phyloP scores from a whole-genome alignment of 768 basidiomycete genomes.

The Termitomyces sp. region DNA sequence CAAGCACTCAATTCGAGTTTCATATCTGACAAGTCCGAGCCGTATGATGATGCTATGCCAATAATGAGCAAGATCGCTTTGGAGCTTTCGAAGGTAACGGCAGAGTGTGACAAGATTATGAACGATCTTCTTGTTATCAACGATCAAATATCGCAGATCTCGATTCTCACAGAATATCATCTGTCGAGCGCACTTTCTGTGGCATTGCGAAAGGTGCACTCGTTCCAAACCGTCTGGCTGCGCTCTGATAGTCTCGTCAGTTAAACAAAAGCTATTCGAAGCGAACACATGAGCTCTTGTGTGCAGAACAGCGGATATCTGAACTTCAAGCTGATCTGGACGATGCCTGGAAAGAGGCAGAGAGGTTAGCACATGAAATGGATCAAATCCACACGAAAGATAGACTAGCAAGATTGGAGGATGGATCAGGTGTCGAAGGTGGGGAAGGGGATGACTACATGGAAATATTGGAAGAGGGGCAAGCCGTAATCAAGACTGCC shows the following conservation, averaged over 20 bases:
- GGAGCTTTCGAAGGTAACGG: constrained; percentile 56
- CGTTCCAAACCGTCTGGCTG: not conserved
- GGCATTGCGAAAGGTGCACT: constrained; percentile 60
- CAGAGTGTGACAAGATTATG: constrained; percentile 51
- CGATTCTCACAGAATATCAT: constrained; percentile 55
- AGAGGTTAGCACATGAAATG: constrained; percentile 65
- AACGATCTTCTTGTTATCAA: constrained; percentile 50
- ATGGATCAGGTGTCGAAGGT: constrained; percentile 27
- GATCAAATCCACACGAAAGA: constrained; percentile 49
- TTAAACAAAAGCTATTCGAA: constrained; percentile 70
- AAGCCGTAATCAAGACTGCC: constrained; percentile 39
- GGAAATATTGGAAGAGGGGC: constrained; percentile 15
- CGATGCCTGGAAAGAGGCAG: constrained; percentile 78
- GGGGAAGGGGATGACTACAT: constrained; percentile 13
- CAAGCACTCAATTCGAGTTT: constrained; percentile 60
- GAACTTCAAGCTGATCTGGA: constrained; percentile 65
- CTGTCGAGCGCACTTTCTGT: constrained; percentile 73
- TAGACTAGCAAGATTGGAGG: not conserved
- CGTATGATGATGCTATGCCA: constrained; percentile 30
- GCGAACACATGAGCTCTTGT: constrained; percentile 51
- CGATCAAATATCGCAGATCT: constrained; percentile 63
- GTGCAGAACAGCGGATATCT: constrained; percentile 39
- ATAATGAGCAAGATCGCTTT: constrained; percentile 37
- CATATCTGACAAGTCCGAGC: constrained; percentile 26
- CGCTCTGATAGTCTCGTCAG: constrained; percentile 16